Base-by-base conservation (phyloP, 148 eudicot genomes). In the Bassia scoparia region DNA sequence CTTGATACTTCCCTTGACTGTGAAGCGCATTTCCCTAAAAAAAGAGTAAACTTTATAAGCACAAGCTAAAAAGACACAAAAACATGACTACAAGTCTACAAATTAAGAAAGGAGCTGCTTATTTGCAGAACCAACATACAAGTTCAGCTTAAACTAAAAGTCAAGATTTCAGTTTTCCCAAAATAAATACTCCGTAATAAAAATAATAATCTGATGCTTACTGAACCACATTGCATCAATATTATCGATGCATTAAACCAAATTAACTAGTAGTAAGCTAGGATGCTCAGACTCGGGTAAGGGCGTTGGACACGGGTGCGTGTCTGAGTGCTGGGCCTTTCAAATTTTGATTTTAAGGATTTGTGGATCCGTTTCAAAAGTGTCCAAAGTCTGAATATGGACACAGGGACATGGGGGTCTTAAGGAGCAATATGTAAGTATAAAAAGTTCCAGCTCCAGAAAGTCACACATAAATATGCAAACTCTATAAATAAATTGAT, bases 21-120 rank as follows among this genome's bases (percentile, higher is more conserved):
- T 95, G 97, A 81, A 91, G 86, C 73, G 82, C 85, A 84, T 94
- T 94, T 64, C 97, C 98, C 98, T 90, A 83, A 61, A 63, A 82
- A 18, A 76, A 71, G 14, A 52, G 76, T 49, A 50, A 77, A 63
- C 74, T 35, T 74, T 43, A 61, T 24, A 64, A 69, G 73, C 53
- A 52, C 67, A 61, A 63, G 63, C 30, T 67, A 29, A 35, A 23
- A 33, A 38, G 10, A 44, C 6, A 54, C 50, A 46, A 60, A 15
- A 10, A 16, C 15, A 53, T 7, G 34, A 59, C 49, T 48, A 29
- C 43, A 68, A 20, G 48, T 17, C 48, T 12, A 52, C 37, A 73
- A 61, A 43, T 29, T 1, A 55, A 6, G 16, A 30, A 74, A 16
- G 17, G 16, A 48, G 16, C 17, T 8, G 70, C 27, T 30, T 7